phyloP scores from a whole-genome alignment of 2,329 filamentous ascomycete species.

The Fusarium agapanthi region DNA sequence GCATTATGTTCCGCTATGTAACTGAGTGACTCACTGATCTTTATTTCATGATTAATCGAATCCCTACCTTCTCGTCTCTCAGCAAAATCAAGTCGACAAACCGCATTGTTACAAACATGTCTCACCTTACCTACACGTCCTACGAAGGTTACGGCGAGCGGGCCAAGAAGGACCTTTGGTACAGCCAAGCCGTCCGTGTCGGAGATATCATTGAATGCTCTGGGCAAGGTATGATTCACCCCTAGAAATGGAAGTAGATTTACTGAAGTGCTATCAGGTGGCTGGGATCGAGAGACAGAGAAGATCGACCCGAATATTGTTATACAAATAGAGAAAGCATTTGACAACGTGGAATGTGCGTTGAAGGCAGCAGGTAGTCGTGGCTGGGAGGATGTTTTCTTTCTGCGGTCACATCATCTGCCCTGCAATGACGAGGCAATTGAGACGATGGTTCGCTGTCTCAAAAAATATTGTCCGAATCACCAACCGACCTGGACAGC shows the following conservation, averaged over 20 bases:
- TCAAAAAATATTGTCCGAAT: not conserved
- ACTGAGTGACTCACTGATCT: not conserved
- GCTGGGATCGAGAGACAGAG: not conserved
- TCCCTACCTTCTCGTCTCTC: too few relatives aligned
- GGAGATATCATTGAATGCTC: not conserved
- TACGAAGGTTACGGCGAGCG: not conserved
- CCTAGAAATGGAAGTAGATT: rapidly evolving
- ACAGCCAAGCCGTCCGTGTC: not conserved
- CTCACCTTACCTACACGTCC: not conserved
- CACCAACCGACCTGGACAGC: not conserved
- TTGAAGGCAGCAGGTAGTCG: not conserved
- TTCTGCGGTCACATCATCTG: not conserved
- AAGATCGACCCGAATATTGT: not conserved
- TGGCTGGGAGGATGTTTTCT: not conserved
- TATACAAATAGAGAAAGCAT: not conserved
- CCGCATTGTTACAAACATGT: not conserved
- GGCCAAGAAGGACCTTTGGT: not conserved
- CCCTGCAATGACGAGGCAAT: not conserved
- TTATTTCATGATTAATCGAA: not conserved
- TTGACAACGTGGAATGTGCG: not conserved
- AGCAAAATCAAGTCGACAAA: too few relatives aligned
- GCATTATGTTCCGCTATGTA: not conserved
- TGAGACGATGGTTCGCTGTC: not conserved
- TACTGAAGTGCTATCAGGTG: rapidly evolving
- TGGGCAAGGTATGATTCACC: rapidly evolving